Evolutionary conservation across 2,329 filamentous ascomycete species (phyloP).

Genomic region (Arthrobotrys sinensis): DNA sequence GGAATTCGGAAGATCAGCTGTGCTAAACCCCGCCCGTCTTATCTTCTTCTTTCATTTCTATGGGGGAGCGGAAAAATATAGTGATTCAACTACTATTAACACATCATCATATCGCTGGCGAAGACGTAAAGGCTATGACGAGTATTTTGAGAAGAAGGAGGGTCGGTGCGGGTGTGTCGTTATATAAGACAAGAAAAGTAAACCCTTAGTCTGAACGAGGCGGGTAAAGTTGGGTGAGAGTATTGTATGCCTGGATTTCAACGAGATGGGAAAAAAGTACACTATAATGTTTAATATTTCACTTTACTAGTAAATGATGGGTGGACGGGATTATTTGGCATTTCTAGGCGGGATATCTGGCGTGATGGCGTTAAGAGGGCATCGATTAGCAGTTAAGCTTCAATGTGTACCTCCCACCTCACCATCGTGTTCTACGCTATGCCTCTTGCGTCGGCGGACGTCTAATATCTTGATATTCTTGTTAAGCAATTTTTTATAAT

Average conservation of each 20-base stretch:
- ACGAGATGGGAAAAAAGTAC: too few relatives aligned
- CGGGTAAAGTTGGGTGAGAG: not conserved
- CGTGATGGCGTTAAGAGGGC: too few relatives aligned
- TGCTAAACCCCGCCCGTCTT: not conserved
- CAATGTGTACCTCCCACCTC: too few relatives aligned
- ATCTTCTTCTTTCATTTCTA: not conserved
- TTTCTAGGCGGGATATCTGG: too few relatives aligned
- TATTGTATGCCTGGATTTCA: too few relatives aligned
- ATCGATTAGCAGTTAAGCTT: too few relatives aligned
- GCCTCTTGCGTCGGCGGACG: too few relatives aligned
- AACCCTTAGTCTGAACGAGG: not conserved
- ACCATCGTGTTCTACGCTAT: too few relatives aligned
- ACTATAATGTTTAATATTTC: too few relatives aligned
- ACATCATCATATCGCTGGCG: not conserved
- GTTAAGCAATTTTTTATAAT: conserved; percentile 17
- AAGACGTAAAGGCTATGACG: conserved; percentile 1
- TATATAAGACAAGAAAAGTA: not conserved
- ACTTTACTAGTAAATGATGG: too few relatives aligned
- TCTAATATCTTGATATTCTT: not conserved
- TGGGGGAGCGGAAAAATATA: not conserved
- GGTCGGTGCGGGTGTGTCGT: not conserved
- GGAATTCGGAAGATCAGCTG: not conserved
- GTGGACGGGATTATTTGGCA: too few relatives aligned
- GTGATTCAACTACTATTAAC: conserved; percentile 4
- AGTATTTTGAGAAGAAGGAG: not conserved